phyloP scores from a whole-genome alignment of 1,139 yeast genomes.

The Debaryomycetaceae sp. region DNA sequence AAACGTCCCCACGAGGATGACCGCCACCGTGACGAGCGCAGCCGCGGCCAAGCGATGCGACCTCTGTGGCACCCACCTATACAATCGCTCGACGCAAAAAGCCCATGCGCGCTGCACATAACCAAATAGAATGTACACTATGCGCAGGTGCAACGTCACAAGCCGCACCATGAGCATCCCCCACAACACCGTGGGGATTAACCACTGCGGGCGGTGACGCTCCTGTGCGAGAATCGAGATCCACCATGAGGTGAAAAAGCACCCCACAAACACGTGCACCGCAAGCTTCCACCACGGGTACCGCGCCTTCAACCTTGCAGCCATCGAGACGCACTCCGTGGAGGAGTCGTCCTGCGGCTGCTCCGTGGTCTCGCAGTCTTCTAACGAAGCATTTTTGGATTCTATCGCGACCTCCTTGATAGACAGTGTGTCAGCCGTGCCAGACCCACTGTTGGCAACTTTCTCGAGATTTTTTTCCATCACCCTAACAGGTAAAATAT shows the following conservation, averaged over 20 bases:
- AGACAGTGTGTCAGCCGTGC: no score
- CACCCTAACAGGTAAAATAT: no score
- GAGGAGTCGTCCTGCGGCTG: no score
- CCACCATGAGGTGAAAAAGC: conserved; percentile 68
- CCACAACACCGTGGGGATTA: conserved; percentile 60
- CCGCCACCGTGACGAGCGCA: conserved; percentile 42
- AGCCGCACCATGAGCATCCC: conserved; percentile 50
- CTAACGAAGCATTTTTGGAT: no score
- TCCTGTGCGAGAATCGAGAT: conserved; percentile 52
- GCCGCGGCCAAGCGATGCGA: conserved; percentile 42
- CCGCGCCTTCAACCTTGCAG: conserved; percentile 15
- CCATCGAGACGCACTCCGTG: conserved; percentile 1
- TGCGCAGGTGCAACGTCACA: conserved; percentile 49
- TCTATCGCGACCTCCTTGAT: no score
- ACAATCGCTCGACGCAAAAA: conserved; percentile 32
- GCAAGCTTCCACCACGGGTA: conserved; percentile 22
- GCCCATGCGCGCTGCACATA: conserved; percentile 37
- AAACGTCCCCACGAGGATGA: conserved; percentile 52
- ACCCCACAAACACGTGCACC: conserved; percentile 30
- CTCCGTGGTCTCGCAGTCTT: no score
- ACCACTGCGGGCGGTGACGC: conserved; percentile 53
- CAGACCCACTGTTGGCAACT: no score
- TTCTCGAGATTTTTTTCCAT: no score
- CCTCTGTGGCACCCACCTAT: conserved; percentile 33
- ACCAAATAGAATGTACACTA: conserved; percentile 28